A percentile compares a stretch with the other conserved stretches of the same genome.
Conservation (phyloP, 169 alveolate species). For the Eimeria praecox region DNA sequence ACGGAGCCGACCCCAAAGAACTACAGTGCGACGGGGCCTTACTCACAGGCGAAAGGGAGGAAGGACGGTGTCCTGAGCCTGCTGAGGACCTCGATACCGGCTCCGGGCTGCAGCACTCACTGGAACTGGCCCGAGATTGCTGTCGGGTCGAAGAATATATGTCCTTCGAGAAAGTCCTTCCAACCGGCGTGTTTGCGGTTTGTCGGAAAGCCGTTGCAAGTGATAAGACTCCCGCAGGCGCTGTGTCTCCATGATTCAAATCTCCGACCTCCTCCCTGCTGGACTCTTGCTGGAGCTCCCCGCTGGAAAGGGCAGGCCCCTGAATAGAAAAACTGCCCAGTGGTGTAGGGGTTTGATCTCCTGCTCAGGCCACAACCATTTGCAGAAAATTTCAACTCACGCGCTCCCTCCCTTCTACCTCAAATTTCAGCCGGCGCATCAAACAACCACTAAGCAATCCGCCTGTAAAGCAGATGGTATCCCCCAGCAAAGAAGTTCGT, state of each 20-base stretch:
- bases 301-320: conserved; percentile 18
- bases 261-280: not conserved
- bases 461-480: not conserved
- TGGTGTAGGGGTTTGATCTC: not conserved
- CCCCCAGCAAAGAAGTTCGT: not conserved
- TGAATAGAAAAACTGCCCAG: not conserved
- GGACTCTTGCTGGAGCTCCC: not conserved
- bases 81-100: not conserved
- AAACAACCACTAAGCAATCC: not conserved
- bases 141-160: not conserved
- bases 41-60: conserved; percentile 15
- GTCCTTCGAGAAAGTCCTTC: conserved; percentile 25
- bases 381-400: not conserved
- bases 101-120: conserved; percentile 39
- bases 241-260: not conserved
- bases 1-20: conserved; percentile 10
- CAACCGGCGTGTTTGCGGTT: not conserved
- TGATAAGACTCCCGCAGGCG: not conserved
- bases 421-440: not conserved
- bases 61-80: not conserved
- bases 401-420: not conserved
- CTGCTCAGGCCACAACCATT: conserved; percentile 21
- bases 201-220: conserved; percentile 51
- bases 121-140: not conserved
- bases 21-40: conserved; percentile 11